phyloP scores from a whole-genome alignment of 257 asterid genomes.

The Solanum phureja region DNA sequence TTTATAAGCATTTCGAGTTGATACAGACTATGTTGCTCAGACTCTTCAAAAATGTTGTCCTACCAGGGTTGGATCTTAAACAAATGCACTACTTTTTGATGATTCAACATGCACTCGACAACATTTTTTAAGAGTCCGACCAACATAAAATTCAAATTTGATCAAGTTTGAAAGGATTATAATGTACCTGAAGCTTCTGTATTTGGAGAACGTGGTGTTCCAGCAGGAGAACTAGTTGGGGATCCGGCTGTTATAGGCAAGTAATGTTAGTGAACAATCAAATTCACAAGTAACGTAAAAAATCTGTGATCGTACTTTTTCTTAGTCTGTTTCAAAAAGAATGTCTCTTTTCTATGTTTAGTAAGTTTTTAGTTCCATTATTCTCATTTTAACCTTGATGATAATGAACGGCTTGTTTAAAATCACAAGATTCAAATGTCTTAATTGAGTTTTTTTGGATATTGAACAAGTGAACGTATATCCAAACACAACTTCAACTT shows the following conservation, averaged over 20 bases:
- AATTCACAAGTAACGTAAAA: neutral
- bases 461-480: neutral
- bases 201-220: slow-evolving; percentile 9
- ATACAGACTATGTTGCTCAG: neutral
- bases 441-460: neutral
- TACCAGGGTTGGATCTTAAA: neutral
- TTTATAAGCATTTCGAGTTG: neutral
- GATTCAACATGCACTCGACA: neutral
- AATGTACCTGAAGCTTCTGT: slow-evolving; percentile 8
- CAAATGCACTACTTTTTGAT: neutral
- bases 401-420: neutral
- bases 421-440: neutral
- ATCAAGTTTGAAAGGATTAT: neutral
- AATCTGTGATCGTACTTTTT: neutral
- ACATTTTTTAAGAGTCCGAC: neutral
- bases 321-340: neutral
- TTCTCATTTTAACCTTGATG: neutral
- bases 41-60: neutral
- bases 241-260: slow-evolving; percentile 9
- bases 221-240: slow-evolving; percentile 22
- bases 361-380: neutral
- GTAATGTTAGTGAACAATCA: neutral
- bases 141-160: neutral
- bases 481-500: neutral
- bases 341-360: neutral